Percentiles rank a stretch among this genome's conserved stretches.
Evolutionary conservation across 352 stramenopile species (phyloP).

Genomic region (Pythium volutum): DNA sequence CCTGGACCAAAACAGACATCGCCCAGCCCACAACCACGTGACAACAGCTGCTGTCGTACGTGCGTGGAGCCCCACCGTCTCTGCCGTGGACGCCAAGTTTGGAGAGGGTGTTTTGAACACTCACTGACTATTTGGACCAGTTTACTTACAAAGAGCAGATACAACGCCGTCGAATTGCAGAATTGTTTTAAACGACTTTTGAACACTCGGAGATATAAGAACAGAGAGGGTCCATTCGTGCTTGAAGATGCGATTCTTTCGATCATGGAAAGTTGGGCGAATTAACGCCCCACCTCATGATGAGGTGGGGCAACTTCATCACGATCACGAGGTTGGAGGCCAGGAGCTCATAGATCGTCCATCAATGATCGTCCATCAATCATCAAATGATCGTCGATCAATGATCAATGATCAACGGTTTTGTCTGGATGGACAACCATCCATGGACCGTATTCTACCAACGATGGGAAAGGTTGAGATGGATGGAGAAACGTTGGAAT

Average conservation of each 20-base stretch:
- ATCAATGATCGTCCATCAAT: too few species aligned
- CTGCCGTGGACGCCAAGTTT: not conserved
- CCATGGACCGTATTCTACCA: too few species aligned
- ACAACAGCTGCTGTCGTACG: slow-evolving; percentile 17
- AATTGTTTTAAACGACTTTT: slow-evolving; percentile 2
- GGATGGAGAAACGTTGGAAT: too few species aligned
- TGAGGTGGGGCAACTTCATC: not conserved
- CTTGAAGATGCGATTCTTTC: not conserved
- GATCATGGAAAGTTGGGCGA: too few species aligned
- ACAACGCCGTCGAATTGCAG: not conserved
- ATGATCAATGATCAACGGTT: too few species aligned
- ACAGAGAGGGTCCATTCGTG: slow-evolving; percentile 1
- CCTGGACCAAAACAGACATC: not conserved
- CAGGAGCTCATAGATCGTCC: too few species aligned
- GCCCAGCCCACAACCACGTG: slow-evolving; percentile 18
- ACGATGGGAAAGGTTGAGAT: too few species aligned
- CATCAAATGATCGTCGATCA: too few species aligned
- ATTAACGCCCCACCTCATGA: not conserved
- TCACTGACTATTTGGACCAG: not conserved
- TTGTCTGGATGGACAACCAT: too few species aligned
- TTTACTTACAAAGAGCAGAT: not conserved
- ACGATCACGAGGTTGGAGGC: too few species aligned
- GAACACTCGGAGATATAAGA: slow-evolving; percentile 6
- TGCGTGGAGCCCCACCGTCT: not conserved
- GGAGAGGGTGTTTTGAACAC: not conserved